phyloP scores from a whole-genome alignment of 495 filamentous ascomycete genomes.

The Trypethelium eluteriae region DNA sequence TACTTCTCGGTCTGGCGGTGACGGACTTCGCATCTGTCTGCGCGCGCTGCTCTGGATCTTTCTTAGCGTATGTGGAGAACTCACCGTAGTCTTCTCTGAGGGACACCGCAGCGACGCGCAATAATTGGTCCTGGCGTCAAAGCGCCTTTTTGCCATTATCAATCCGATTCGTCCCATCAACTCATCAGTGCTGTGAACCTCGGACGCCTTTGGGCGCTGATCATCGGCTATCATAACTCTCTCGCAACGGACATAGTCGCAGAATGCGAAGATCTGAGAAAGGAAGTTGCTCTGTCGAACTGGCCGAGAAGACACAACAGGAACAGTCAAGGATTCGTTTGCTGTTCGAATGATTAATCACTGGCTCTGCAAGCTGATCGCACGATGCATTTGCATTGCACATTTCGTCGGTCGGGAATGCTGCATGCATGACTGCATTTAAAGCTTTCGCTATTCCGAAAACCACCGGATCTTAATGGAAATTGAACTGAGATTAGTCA shows the following conservation, averaged over 20 bases:
- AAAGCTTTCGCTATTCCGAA: too few species aligned
- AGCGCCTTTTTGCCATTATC: neutral
- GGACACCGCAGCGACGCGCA: neutral
- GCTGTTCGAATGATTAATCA: too few species aligned
- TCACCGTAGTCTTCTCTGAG: neutral
- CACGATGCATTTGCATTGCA: too few species aligned
- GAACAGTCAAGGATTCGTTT: too few species aligned
- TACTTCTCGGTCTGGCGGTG: neutral
- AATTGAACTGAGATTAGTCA: too few species aligned
- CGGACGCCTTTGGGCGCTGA: neutral
- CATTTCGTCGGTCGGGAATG: too few species aligned
- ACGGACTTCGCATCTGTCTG: neutral
- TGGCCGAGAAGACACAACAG: too few species aligned
- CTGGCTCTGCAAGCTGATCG: too few species aligned
- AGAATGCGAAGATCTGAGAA: neutral
- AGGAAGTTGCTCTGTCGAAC: too few species aligned
- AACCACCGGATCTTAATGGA: too few species aligned
- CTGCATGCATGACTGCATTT: too few species aligned
- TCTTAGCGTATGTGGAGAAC: constrained; percentile 10
- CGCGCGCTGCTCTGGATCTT: neutral
- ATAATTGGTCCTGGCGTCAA: neutral
- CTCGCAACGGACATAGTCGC: neutral
- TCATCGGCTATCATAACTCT: neutral
- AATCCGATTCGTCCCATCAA: too few species aligned
- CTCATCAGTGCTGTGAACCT: neutral